These are phyloP conservation scores for Earliella scabrosa DNA, from an alignment of 1,284 basidiomycete species.

Conservation along the genomic window DNA sequence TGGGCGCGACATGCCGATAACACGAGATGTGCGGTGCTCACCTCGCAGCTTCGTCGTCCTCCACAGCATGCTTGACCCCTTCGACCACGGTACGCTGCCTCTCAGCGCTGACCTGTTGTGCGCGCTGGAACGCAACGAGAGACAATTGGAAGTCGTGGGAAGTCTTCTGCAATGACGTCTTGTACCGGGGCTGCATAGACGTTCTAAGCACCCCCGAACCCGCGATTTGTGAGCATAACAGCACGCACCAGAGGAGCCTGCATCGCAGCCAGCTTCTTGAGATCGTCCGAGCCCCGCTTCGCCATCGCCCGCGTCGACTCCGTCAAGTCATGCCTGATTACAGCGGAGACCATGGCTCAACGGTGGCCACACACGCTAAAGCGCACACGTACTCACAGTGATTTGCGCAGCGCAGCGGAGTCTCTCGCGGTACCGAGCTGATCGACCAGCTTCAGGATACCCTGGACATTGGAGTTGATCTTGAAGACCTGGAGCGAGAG, in stretches of 20 bases:
- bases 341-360: not conserved
- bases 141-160: slow-evolving; percentile 93
- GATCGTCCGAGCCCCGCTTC: slow-evolving; percentile 90
- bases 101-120: slow-evolving; percentile 90
- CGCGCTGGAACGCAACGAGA: slow-evolving; percentile 88
- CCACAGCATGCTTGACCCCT: slow-evolving; percentile 76
- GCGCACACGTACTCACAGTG: slow-evolving; percentile 58
- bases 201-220: slow-evolving; percentile 1
- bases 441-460: slow-evolving; percentile 91
- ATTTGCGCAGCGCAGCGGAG: slow-evolving; percentile 75
- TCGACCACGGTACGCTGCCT: slow-evolving; percentile 85
- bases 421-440: slow-evolving; percentile 86
- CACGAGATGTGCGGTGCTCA: slow-evolving; percentile 28
- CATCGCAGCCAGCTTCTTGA: slow-evolving; percentile 83
- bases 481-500: slow-evolving; percentile 97
- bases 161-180: slow-evolving; percentile 85
- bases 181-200: slow-evolving; percentile 65
- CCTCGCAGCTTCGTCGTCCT: slow-evolving; percentile 61
- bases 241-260: slow-evolving; percentile 55
- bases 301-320: slow-evolving; percentile 94
- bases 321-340: slow-evolving; percentile 81
- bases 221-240: not conserved
- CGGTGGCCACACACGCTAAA: not conserved
- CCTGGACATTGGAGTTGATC: slow-evolving; percentile 97
- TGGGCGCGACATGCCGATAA: no score